Evolutionary conservation across 202 grass and related monocot genomes (phyloP).

Genomic region (Saccharum hybrid): DNA sequence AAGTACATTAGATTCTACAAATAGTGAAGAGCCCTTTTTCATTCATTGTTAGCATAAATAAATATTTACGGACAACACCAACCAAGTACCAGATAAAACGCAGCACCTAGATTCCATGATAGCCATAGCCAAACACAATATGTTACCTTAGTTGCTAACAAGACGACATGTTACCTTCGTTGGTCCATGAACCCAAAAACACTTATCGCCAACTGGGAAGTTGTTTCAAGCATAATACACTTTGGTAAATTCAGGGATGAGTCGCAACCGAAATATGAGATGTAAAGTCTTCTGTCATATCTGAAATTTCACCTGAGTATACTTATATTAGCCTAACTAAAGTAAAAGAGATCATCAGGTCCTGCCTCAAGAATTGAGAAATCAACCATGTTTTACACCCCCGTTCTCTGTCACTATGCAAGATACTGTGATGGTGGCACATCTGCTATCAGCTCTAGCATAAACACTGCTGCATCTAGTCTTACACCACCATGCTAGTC

Average conservation of each 20-base stretch:
- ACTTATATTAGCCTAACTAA: neutral
- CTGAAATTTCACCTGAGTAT: neutral
- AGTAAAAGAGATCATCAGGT: neutral
- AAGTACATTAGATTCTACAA: neutral
- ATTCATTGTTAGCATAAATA: constrained; percentile 5
- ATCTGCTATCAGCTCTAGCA: neutral
- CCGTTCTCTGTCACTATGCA: neutral
- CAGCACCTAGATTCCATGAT: constrained; percentile 7
- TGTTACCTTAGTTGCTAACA: neutral
- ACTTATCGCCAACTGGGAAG: neutral
- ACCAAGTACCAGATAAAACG: neutral
- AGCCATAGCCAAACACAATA: neutral
- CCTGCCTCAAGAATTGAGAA: neutral
- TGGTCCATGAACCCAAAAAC: neutral
- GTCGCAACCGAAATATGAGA: neutral
- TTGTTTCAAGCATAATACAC: neutral
- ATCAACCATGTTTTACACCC: constrained; percentile 6
- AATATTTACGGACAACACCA: neutral
- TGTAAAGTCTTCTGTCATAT: neutral
- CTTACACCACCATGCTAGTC: too few species aligned
- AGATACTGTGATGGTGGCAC: neutral
- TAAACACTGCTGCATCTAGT: too few species aligned
- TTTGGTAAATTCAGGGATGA: neutral
- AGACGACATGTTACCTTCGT: neutral
- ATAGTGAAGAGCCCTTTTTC: neutral